phyloP scores from a whole-genome alignment of 2,329 filamentous ascomycete species.

The Paradendryphiella salina region DNA sequence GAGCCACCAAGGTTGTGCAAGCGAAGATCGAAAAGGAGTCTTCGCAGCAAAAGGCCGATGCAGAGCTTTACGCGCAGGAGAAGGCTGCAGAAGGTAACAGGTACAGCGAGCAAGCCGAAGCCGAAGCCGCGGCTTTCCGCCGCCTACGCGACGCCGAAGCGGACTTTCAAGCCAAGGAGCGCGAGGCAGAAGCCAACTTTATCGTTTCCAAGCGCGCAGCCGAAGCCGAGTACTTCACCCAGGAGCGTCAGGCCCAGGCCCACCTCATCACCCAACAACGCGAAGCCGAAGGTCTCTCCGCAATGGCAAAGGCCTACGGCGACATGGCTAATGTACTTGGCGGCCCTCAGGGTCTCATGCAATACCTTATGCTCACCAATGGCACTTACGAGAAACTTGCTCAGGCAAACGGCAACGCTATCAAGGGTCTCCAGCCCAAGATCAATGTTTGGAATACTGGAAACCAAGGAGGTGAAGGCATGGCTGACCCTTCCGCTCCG shows the following conservation, averaged over 20 bases:
- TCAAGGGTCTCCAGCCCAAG: constrained; percentile 80
- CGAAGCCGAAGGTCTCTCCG: constrained; percentile 74
- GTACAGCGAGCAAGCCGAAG: constrained; percentile 64
- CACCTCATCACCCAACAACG: constrained; percentile 64
- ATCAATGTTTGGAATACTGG: constrained; percentile 90
- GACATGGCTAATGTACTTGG: constrained; percentile 73
- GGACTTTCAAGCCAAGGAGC: constrained; percentile 46
- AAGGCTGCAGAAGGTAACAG: constrained; percentile 55
- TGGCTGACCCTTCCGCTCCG: constrained; percentile 61
- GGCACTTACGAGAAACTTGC: constrained; percentile 77
- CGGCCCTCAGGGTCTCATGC: constrained; percentile 74
- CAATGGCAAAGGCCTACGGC: constrained; percentile 80
- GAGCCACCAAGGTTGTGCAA: constrained; percentile 77
- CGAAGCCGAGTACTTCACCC: constrained; percentile 47
- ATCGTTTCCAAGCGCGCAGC: constrained; percentile 53
- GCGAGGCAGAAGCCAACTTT: constrained; percentile 54
- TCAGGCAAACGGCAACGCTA: constrained; percentile 73
- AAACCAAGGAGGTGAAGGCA: constrained; percentile 48
- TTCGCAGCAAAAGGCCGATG: constrained; percentile 69
- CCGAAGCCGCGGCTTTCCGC: constrained; percentile 58
- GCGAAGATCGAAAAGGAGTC: constrained; percentile 71
- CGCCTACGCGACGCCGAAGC: constrained; percentile 50
- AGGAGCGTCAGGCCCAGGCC: constrained; percentile 62
- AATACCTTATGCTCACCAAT: constrained; percentile 87
- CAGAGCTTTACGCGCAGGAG: constrained; percentile 54